Conservation (phyloP, 2,329 filamentous ascomycete genomes). For the Aspergillus sp. region DNA sequence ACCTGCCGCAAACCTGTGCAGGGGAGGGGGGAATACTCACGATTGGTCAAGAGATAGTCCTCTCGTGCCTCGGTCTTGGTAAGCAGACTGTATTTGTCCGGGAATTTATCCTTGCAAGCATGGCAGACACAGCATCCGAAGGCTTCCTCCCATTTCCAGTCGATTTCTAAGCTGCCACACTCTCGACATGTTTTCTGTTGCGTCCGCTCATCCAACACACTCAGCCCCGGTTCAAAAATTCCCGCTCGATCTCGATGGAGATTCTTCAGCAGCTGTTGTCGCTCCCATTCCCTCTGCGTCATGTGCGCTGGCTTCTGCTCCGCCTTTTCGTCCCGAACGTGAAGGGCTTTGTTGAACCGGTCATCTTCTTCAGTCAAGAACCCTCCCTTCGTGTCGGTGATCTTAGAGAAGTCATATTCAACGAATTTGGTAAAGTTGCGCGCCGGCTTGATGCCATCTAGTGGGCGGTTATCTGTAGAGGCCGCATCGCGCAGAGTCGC, state of each 20-base stretch:
- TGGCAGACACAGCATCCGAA: slow-evolving; percentile 76
- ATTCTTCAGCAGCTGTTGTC: slow-evolving; percentile 71
- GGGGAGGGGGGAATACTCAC: slow-evolving; percentile 53
- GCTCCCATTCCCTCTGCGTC: slow-evolving; percentile 89
- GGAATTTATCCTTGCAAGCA: slow-evolving; percentile 81
- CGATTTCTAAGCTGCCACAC: slow-evolving; percentile 81
- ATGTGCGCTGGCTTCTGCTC: slow-evolving; percentile 80
- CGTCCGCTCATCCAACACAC: slow-evolving; percentile 64
- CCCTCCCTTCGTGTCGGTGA: slow-evolving; percentile 96
- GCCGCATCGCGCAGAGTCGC: slow-evolving; percentile 66
- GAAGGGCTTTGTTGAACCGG: slow-evolving; percentile 78
- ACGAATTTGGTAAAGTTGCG: slow-evolving; percentile 92
- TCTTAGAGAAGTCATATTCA: slow-evolving; percentile 96
- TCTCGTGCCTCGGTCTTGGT: slow-evolving; percentile 97
- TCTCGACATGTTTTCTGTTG: slow-evolving; percentile 77
- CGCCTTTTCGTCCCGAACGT: slow-evolving; percentile 52
- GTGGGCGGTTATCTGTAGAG: slow-evolving; percentile 40
- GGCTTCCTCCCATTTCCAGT: slow-evolving; percentile 91
- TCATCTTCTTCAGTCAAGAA: slow-evolving; percentile 92
- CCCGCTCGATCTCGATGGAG: slow-evolving; percentile 74
- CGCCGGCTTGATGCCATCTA: slow-evolving; percentile 67
- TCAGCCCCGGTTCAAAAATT: slow-evolving; percentile 87
- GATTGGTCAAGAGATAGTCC: slow-evolving; percentile 92
- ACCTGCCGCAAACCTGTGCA: not conserved
- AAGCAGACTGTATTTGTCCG: slow-evolving; percentile 90